Conservation (phyloP, 768 basidiomycete genomes). For the Hygrocybe punicea region DNA sequence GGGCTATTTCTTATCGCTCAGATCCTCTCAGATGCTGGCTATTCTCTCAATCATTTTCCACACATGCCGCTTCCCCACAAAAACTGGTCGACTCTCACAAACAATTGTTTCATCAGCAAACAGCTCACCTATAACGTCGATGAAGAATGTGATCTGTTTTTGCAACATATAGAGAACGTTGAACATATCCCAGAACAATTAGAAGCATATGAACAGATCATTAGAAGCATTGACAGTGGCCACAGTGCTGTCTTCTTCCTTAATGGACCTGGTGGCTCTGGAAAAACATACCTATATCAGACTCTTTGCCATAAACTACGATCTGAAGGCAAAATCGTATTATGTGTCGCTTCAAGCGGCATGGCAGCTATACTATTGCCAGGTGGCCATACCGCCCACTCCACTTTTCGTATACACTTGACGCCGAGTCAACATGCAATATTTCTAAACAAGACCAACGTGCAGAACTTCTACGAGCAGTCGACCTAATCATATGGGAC, state of each 20-base stretch:
- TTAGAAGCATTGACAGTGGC: constrained; percentile 49
- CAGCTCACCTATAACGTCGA: constrained; percentile 33
- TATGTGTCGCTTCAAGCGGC: too few species aligned
- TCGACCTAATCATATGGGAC: too few species aligned
- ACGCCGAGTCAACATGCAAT: constrained; percentile 16
- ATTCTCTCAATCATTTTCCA: constrained; percentile 18
- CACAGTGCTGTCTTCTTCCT: too few species aligned
- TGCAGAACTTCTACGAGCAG: constrained; percentile 27
- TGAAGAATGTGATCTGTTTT: constrained; percentile 16
- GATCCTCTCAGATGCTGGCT: constrained; percentile 21
- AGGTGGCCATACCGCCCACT: constrained; percentile 50
- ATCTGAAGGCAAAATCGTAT: too few species aligned
- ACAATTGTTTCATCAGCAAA: constrained; percentile 32
- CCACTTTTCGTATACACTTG: constrained; percentile 41
- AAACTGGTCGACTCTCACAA: constrained; percentile 21
- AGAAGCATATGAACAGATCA: constrained; percentile 29
- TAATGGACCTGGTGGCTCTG: too few species aligned
- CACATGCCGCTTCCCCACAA: constrained; percentile 30
- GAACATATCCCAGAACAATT: constrained; percentile 11
- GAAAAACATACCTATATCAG: too few species aligned
- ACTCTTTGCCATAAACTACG: too few species aligned
- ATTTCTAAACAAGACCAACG: constrained; percentile 24
- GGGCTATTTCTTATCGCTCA: constrained; percentile 40
- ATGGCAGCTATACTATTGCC: too few species aligned
- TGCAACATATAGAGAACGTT: not conserved